Evolutionary conservation across 257 asterid genomes (phyloP), one percentile per base, ranked within the genome.

Genomic region (Verbena officinalis): DNA sequence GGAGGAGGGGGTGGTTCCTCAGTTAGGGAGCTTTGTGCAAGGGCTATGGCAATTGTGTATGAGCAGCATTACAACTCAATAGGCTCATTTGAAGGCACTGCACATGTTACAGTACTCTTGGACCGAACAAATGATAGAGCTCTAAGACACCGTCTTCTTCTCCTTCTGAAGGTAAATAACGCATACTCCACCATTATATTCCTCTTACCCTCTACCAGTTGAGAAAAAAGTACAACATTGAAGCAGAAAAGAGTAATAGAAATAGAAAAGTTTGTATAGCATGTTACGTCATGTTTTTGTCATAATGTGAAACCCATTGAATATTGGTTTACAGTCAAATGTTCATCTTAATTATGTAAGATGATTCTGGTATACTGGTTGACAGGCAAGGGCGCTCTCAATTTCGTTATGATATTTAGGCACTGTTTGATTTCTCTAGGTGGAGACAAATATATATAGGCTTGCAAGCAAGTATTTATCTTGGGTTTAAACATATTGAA

Each of bases 1-100:
- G 99, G 99, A 59, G 99, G 99, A 52, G 98, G 96, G 31, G 99
- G 99, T 46, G 99, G 98, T 57, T 90, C 94, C 67, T 94, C 92
- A 13, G 99, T 94, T 57, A 84, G 99, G 84, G 99, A 94, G 81
- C 97, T 94, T 59, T 94, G 98, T 79, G 99, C 99, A 16, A 86
- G 99, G 81, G 98, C 99, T 64, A 88, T 94, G 99, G 82, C 99
- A 55, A 94, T 94, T 78, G 99, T 90, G 73, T 94, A 90, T 66
- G 99, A 94, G 75, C 96, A 94, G 56, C 99, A 90, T 78, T 78
- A 74, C 76, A 77, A 65, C 73, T 81, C 80, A 53, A 73, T 94
- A 65, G 98, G 99, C 42, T 77, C 95, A 51, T 94, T 94, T 75
- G 99, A 90, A 79, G 99, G 99, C 72, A 82, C 99, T 70, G 91